A percentile compares a stretch with the other conserved stretches of the same genome.
These are phyloP conservation scores for Thermothielavioides terrestris DNA, from an alignment of 495 filamentous ascomycete genomes.

Conservation along the genomic window DNA sequence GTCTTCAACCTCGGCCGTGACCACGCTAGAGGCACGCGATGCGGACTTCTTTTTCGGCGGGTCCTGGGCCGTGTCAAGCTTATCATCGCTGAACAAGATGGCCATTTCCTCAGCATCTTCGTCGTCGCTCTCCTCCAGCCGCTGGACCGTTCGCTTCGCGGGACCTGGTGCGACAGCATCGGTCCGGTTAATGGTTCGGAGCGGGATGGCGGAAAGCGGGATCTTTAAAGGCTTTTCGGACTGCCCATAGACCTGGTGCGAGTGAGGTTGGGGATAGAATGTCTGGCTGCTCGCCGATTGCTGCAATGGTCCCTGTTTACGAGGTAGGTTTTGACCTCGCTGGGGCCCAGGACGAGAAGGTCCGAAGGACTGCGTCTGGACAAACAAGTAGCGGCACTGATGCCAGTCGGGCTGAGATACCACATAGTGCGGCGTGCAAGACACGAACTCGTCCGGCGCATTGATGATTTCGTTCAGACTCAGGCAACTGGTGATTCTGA, in stretches of 20 bases:
- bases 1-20: background rate
- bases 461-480: slow-evolving; percentile 88
- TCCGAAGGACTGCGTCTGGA: no score
- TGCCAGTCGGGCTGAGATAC: slow-evolving; percentile 79
- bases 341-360: no score
- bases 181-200: slow-evolving; percentile 1
- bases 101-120: slow-evolving; percentile 47
- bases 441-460: slow-evolving; percentile 51
- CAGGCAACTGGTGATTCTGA: slow-evolving; percentile 53
- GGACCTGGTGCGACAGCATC: background rate
- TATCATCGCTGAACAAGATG: slow-evolving; percentile 35
- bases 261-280: background rate
- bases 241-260: slow-evolving; percentile 5
- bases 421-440: slow-evolving; percentile 53
- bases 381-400: slow-evolving; percentile 81
- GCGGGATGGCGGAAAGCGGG: slow-evolving; percentile 24
- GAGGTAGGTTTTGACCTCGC: no score
- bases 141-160: slow-evolving; percentile 2
- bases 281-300: background rate
- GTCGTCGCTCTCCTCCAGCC: slow-evolving; percentile 31
- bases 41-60: background rate
- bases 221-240: slow-evolving; percentile 5
- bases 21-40: slow-evolving; percentile 7
- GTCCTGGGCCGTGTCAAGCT: slow-evolving; percentile 12
- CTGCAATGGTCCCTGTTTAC: no score